Evolutionary conservation across 768 basidiomycete species (phyloP), one percentile per base, ranked within the genome.

Genomic region (Pleurotus tuber-regium): DNA sequence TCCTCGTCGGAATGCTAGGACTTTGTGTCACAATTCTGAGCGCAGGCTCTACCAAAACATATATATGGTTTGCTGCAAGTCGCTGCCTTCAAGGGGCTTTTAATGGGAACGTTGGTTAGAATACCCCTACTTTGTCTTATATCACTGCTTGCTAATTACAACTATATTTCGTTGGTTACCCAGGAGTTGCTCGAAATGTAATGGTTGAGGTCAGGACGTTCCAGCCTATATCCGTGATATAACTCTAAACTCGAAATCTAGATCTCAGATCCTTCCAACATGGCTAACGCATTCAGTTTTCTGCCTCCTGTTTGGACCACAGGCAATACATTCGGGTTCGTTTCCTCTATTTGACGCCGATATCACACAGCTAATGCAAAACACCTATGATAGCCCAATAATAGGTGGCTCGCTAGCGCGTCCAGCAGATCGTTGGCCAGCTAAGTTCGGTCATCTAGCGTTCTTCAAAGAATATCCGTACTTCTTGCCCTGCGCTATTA

Each of bases 1-100:
- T 80, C 16, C 61, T 79, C 3, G 53, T 73, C 16, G 77, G 73
- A 0, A 71, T 73, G 0, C 52, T 75, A 21, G 76, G 76, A 9
- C 59, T 76, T 11, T 43, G 70, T 0, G 14, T 76, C 14, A 58
- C 71, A 2, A 73, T 73, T 63, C 38, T 74, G 4, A 59, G 66
- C 4, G 78, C 79, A 54, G 77, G 78, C 1, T 53, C 73, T 25
- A 71, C 74, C 1, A 68, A 59, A 5, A 68, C 62, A 1, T 78
- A 73, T 54, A 70, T 64, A 68, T 54, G 62, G 2, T 50, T 69
- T 18, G 57, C 66, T 14, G 12, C 60, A 16, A 63, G 54, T 41
- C 59, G 66, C 2, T 57, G 57, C 29, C 44, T 57, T 12, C 68
- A 69, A 53, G 68, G 64, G 2, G 59, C 56, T 4, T 68, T 69